Percentiles rank a stretch among this genome's conserved stretches.
Evolutionary conservation across 352 stramenopile genomes (phyloP).

Genomic region (Phytophthora sojae): DNA sequence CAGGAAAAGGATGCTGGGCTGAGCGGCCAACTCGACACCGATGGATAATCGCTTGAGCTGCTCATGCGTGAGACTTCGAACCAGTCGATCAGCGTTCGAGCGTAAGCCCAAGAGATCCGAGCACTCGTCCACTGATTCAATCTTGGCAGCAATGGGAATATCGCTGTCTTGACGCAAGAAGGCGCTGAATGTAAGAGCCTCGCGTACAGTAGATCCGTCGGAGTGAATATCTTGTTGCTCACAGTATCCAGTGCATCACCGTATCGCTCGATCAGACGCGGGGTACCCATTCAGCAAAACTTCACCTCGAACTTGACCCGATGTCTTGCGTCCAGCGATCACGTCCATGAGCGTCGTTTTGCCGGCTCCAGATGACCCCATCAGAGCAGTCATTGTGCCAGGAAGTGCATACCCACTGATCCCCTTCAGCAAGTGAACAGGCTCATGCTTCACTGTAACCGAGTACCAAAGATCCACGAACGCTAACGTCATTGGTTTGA

Average conservation of each 20-base stretch:
- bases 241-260: neutral
- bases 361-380: neutral
- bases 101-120: neutral
- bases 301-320: neutral
- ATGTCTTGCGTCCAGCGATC: neutral
- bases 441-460: neutral
- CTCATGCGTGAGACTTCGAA: neutral
- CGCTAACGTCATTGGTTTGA: neutral
- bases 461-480: constrained; percentile 2
- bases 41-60: neutral
- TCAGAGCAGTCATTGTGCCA: neutral
- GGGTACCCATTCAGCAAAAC: neutral
- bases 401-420: neutral
- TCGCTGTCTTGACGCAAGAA: neutral
- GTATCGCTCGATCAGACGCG: neutral
- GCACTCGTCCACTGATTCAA: neutral
- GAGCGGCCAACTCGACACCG: neutral
- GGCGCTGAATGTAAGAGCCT: neutral
- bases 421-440: neutral
- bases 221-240: neutral
- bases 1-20: neutral
- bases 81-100: neutral
- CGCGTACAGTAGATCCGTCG: neutral
- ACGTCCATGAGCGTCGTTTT: constrained; percentile 4
- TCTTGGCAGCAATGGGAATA: neutral